A percentile compares a stretch with the other conserved stretches of the same genome.
These are phyloP conservation scores for Lecanicillium sp. DNA, from an alignment of 2,329 filamentous ascomycete species.

Conservation along the genomic window DNA sequence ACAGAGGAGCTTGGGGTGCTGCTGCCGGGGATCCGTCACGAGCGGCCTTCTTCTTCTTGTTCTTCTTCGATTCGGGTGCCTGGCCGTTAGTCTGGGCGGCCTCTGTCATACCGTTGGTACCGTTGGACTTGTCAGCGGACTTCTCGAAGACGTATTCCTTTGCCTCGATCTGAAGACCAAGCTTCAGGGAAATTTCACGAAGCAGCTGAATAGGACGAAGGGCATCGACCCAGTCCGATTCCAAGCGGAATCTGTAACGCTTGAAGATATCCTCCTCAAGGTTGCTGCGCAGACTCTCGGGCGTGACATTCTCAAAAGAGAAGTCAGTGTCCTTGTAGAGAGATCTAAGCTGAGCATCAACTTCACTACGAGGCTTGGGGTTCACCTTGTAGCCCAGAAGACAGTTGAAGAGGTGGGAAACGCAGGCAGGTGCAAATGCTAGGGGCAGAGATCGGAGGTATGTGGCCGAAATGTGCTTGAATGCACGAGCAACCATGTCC, in stretches of 20 bases:
- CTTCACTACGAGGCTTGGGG: conserved; percentile 67
- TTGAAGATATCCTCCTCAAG: conserved; percentile 65
- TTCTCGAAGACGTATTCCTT: conserved; percentile 44
- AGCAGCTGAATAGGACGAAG: conserved; percentile 77
- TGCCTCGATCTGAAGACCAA: conserved; percentile 80
- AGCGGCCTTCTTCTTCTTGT: conserved; percentile 60
- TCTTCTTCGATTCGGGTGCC: conserved; percentile 42
- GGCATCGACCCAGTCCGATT: conserved; percentile 58
- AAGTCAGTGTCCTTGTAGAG: conserved; percentile 80
- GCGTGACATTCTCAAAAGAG: conserved; percentile 72
- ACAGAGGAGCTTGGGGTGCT: conserved; percentile 34
- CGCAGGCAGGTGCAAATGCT: conserved; percentile 70
- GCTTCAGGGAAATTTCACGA: conserved; percentile 80
- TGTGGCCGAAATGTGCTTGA: conserved; percentile 83
- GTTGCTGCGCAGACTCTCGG: conserved; percentile 61
- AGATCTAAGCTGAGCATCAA: conserved; percentile 65
- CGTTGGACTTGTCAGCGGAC: conserved; percentile 21
- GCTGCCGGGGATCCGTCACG: conserved; percentile 48
- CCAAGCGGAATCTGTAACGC: conserved; percentile 72
- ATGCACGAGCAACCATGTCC: conserved; percentile 91
- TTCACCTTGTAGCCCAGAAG: conserved; percentile 74
- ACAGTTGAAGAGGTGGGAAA: conserved; percentile 90
- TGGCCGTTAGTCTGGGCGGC: conserved; percentile 34
- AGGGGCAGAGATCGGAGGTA: conserved; percentile 76
- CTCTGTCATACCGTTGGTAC: conserved; percentile 28